Base-by-base conservation (phyloP, 805 yeast genomes). In the Brettanomyces anomalus region DNA sequence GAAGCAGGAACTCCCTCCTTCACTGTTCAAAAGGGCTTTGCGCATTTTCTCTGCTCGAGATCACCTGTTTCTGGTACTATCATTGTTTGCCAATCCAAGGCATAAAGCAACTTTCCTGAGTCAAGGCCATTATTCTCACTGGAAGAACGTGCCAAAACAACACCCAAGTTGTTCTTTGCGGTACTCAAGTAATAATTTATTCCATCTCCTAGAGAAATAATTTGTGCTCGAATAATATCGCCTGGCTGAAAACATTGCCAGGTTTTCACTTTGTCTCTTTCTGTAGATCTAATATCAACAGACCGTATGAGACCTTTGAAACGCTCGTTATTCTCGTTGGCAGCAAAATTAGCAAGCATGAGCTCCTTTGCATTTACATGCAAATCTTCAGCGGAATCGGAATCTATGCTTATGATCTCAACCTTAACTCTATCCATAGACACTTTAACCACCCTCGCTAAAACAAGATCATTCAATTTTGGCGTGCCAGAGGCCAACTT, bases 81-180 rank as follows among this genome's bases (percentile, higher is more conserved):
- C 97, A 94, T 93, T 11, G 87, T 84, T 63, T 87, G 89, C 97
- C 97, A 93, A 62, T 93, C 97, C 36, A 87, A 64, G 2, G 98
- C 94, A 52, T 80, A 82, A 86, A 93, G 77, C 43, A 79, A 63
- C 32, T 76, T 79, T 2, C 96, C 96, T 7, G 34, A 32, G 8
- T 16, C 34, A n/a, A 14, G 8, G 7, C 7, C 7, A 16, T 7
- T 32, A n/a, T n/a, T 16, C 15, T 32, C 34, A 10, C 72, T 67
- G 3, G 79, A 78, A 36, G 81, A 74, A 47, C 73, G 77, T 4
- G 97, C 97, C 60, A 89, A 85, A 1, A 93, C 81, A 4, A 93
- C 98, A 3, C 99, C 99, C 33, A 90, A 66, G 55, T 90, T 96
- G 60, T 90, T 87, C 48, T 81, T 70, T 3, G 96, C 94, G 0